Conservation (phyloP, 1,284 basidiomycete genomes). For the Rhodofomes roseus region DNA sequence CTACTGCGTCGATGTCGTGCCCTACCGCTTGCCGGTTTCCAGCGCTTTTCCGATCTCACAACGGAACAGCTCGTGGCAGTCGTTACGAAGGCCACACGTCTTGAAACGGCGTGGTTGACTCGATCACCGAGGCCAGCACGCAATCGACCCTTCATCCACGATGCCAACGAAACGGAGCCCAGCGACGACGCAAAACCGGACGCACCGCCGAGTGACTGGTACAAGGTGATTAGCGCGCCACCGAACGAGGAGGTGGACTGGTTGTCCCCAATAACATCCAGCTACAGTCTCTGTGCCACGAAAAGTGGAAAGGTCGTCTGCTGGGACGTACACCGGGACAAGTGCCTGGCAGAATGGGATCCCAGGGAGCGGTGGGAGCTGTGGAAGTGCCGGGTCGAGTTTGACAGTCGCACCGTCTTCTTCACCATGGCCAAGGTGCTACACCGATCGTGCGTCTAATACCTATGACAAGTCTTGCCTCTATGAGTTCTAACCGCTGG, state of each 20-base stretch:
- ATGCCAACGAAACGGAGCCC: conserved; percentile 1
- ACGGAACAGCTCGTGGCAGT: conserved; percentile 55
- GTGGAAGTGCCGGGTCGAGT: conserved; percentile 75
- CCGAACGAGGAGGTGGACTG: conserved; percentile 67
- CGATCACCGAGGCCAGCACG: conserved; percentile 49
- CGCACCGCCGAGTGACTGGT: conserved; percentile 37
- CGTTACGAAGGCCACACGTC: conserved; percentile 55
- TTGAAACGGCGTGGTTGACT: conserved; percentile 60
- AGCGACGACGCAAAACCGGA: conserved; percentile 7
- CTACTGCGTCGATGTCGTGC: conserved; percentile 62
- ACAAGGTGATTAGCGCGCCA: conserved; percentile 59
- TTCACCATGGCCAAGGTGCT: conserved; percentile 71
- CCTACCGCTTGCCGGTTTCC: conserved; percentile 64
- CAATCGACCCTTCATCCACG: conserved; percentile 16
- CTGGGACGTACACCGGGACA: conserved; percentile 63
- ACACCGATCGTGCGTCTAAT: conserved; percentile 42
- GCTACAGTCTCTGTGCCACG: conserved; percentile 68
- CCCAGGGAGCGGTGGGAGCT: conserved; percentile 64
- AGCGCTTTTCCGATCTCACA: conserved; percentile 57
- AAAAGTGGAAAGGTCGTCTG: conserved; percentile 73
- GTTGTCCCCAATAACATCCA: conserved; percentile 71
- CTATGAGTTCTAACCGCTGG: not conserved
- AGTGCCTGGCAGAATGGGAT: conserved; percentile 61
- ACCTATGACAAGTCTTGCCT: not conserved
- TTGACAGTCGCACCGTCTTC: conserved; percentile 64